These are phyloP conservation scores for Suillus spraguei DNA, from an alignment of 768 basidiomycete genomes.

Conservation along the genomic window DNA sequence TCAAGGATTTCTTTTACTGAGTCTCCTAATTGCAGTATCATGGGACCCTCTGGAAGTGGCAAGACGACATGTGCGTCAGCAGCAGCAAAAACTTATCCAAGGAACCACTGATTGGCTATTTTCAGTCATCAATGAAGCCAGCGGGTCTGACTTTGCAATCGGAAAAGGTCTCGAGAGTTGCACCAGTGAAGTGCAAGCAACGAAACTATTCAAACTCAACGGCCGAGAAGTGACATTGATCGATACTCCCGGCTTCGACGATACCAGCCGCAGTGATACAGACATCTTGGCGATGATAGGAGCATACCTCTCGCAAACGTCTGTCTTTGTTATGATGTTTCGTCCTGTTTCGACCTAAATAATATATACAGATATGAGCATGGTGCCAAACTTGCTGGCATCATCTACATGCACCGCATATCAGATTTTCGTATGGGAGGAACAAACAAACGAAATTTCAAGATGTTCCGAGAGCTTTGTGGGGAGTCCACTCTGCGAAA, in stretches of 20 bases:
- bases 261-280: conserved; percentile 48
- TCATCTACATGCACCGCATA: conserved; percentile 49
- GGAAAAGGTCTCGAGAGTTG: conserved; percentile 45
- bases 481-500: conserved; percentile 42
- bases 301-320: conserved; percentile 21
- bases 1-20: not conserved
- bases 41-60: conserved; percentile 19
- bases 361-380: conserved; percentile 8
- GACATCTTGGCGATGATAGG: conserved; percentile 46
- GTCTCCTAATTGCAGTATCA: conserved; percentile 9
- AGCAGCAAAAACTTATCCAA: not conserved
- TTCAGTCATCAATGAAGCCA: conserved; percentile 50
- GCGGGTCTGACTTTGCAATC: conserved; percentile 43
- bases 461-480: conserved; percentile 47
- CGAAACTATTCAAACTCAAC: conserved; percentile 45
- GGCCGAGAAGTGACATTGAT: conserved; percentile 47
- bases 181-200: conserved; percentile 41
- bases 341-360: not conserved
- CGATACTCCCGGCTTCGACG: conserved; percentile 66
- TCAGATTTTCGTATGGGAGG: conserved; percentile 43
- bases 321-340: not conserved
- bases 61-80: conserved; percentile 17
- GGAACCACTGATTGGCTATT: not conserved
- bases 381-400: conserved; percentile 36
- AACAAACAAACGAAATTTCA: conserved; percentile 41